Percentiles rank a stretch among this genome's conserved stretches.
Conservation (phyloP, 768 basidiomycete species). For the Scleroderma citrinum region DNA sequence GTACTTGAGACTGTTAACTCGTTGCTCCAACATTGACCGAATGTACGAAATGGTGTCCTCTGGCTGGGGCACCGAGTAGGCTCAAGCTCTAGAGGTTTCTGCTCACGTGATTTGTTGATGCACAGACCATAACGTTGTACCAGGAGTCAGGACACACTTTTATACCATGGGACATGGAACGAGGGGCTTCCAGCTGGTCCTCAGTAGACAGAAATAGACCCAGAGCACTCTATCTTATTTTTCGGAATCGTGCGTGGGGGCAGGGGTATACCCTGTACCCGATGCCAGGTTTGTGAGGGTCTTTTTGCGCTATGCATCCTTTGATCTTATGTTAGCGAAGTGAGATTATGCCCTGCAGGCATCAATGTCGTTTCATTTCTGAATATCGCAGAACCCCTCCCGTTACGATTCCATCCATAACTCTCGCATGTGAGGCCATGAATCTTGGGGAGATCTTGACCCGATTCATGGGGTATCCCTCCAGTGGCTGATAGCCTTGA, state of each 20-base stretch:
- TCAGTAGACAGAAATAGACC: constrained; percentile 31
- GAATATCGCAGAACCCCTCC: background rate
- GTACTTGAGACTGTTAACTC: constrained; percentile 31
- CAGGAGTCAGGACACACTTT: constrained; percentile 30
- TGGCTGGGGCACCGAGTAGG: too few species aligned
- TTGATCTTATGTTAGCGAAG: background rate
- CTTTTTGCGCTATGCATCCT: too few species aligned
- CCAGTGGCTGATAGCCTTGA: too few species aligned
- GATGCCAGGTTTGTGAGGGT: too few species aligned
- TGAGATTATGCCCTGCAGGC: background rate
- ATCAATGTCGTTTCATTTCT: background rate
- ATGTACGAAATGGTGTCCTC: constrained; percentile 31
- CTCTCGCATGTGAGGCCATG: background rate
- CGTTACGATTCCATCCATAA: background rate
- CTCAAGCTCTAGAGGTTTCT: constrained; percentile 22
- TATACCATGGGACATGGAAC: constrained; percentile 28
- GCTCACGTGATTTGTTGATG: background rate
- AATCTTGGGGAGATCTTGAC: background rate
- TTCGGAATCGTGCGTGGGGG: constrained; percentile 7
- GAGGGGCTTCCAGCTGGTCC: constrained; percentile 21
- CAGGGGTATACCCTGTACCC: background rate
- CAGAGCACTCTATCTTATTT: constrained; percentile 35
- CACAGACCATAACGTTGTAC: constrained; percentile 27
- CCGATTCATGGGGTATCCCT: background rate
- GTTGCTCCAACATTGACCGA: constrained; percentile 35